Percentiles rank a stretch among this genome's conserved stretches.
These are phyloP conservation scores for Pythium pyrilobum DNA, from an alignment of 352 stramenopile genomes.

Conservation along the genomic window DNA sequence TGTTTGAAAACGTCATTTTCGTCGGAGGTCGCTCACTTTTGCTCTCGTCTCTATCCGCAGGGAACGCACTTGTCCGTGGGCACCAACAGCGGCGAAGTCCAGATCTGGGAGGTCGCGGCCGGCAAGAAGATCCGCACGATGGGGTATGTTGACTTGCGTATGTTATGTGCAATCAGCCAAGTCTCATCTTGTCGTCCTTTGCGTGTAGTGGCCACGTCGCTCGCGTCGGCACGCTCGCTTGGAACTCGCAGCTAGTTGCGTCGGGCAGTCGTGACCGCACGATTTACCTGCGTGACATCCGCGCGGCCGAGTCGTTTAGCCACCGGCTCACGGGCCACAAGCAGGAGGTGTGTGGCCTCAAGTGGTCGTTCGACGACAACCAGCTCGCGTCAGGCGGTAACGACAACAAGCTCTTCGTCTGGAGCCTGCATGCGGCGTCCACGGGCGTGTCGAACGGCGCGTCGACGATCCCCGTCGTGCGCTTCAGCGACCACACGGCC, in stretches of 20 bases:
- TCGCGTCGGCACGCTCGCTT: conserved; percentile 92
- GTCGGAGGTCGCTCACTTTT: neutral
- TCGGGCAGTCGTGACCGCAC: conserved; percentile 92
- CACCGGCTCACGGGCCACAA: conserved; percentile 64
- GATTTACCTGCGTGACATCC: conserved; percentile 92
- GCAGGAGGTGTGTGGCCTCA: conserved; percentile 94
- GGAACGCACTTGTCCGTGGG: conserved; percentile 91
- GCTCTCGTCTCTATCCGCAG: conserved; percentile 13
- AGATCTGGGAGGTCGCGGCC: conserved; percentile 92
- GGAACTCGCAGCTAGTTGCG: conserved; percentile 88
- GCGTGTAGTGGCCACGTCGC: conserved; percentile 79
- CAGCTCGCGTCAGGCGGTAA: conserved; percentile 93
- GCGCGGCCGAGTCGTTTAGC: conserved; percentile 51
- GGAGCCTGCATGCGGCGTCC: conserved; percentile 73
- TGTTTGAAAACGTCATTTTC: neutral
- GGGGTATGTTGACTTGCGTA: conserved; percentile 30
- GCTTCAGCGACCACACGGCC: conserved; percentile 94
- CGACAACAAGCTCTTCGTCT: conserved; percentile 98
- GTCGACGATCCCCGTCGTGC: conserved; percentile 68
- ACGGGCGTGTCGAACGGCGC: conserved; percentile 16
- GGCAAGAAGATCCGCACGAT: conserved; percentile 90
- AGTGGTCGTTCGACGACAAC: conserved; percentile 94
- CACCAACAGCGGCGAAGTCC: conserved; percentile 92
- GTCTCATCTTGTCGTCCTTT: neutral
- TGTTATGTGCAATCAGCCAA: neutral